Conservation (phyloP, 1,284 basidiomycete genomes). For the Mycena citricolor region DNA sequence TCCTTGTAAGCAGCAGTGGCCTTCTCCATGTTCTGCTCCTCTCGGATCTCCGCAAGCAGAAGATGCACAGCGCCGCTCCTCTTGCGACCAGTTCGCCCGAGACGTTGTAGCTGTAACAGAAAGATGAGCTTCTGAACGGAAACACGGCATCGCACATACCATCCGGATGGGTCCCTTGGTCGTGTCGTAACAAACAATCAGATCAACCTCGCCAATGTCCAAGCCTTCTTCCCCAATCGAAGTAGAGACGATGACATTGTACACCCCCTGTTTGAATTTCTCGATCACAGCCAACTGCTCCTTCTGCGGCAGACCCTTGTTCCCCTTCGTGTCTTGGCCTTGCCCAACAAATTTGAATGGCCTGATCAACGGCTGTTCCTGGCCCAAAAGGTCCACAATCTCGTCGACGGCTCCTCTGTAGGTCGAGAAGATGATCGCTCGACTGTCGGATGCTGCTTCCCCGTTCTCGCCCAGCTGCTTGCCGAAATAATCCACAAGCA, state of each 20-base stretch:
- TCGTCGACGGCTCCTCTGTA: constrained; percentile 90
- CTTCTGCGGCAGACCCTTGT: constrained; percentile 88
- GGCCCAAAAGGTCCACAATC: constrained; percentile 77
- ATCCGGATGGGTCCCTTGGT: constrained; percentile 96
- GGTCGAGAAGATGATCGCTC: constrained; percentile 96
- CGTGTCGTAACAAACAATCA: constrained; percentile 96
- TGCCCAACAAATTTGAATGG: constrained; percentile 92
- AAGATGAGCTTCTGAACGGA: constrained; percentile 3
- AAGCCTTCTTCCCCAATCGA: constrained; percentile 98
- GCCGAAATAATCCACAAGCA: constrained; percentile 82
- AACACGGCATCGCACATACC: constrained; percentile 50
- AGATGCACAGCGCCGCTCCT: constrained; percentile 89
- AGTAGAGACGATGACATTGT: constrained; percentile 93
- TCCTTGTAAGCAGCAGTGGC: constrained; percentile 87
- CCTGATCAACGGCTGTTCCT: constrained; percentile 71
- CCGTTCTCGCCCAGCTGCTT: constrained; percentile 54
- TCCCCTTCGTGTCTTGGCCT: constrained; percentile 80
- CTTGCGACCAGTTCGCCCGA: constrained; percentile 95
- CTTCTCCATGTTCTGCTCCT: constrained; percentile 90
- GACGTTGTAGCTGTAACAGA: constrained; percentile 81
- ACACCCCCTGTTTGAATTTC: constrained; percentile 85
- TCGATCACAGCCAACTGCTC: constrained; percentile 89
- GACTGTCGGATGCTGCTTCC: constrained; percentile 50
- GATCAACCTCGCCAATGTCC: constrained; percentile 99
- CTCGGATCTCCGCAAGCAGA: constrained; percentile 88